Base-by-base conservation (phyloP, 1,284 basidiomycete genomes). In the Neolentinus lepideus region DNA sequence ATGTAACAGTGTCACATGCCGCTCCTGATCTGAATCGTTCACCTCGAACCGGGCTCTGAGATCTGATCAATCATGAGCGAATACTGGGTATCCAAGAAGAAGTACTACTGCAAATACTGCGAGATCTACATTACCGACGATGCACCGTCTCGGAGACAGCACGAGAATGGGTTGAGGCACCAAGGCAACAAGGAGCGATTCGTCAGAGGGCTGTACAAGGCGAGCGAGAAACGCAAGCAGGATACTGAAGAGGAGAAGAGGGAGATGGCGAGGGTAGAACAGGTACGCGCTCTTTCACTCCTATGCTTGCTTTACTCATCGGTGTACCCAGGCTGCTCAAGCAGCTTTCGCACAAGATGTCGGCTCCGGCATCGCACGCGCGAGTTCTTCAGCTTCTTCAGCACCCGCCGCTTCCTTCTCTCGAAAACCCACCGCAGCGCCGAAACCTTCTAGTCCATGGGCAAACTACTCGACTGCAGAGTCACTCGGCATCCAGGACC, bases 181-280 rank as follows among this genome's bases (percentile, higher is more conserved):
- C 92, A 97, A 68, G 94, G 94, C 51, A 97, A 92, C 69, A 85
- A 92, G 59, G 94, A 98, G 66, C 81, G 94, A 9, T 96, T 90
- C 70, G 90, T 99, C 54, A 80, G 92, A 45, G 84, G 90, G 45
- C 80, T 98, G 27, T 99, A 99, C 80, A 96, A 96, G 75, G 76
- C 84, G n/a, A 90, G 94, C 3, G 92, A 94, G 72, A 86, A 88
- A 72, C 83, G 84, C 55, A 91, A 92, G 74, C 85, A 88, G 69
- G 94, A 97, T 62, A 78, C 79, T 51, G 91, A 90, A 55, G 88
- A 93, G 64, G 93, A 95, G 72, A 88, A 84, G 63, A 75, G 84
- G 59, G 92, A 97, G 67, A 92, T 98, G 80, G 85, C 78, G 12
- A 75, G 85, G 56, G 88, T 99, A 57, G 92, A 98, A 63, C 82